Evolutionary conservation across 192 early-diverging fungal species (phyloP), one percentile per base, ranked within the genome.

Genomic region (Umbelopsis isabellina): DNA sequence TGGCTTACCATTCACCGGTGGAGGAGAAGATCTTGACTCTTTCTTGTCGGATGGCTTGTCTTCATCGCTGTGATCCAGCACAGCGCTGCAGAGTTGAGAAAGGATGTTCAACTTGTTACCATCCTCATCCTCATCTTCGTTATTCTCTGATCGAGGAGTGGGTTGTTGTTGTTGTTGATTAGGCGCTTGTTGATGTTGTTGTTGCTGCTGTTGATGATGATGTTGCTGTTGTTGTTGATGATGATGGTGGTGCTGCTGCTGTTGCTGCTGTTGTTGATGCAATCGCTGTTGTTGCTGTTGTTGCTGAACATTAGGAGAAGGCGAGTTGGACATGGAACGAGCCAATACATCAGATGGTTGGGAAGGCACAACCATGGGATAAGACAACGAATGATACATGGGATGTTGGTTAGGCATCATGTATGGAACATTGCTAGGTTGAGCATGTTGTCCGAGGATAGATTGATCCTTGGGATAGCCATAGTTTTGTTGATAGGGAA

Each of bases 41-140:
- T 61, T 61, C 55, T 61, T 61, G 27, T 61, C 55, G 16, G 25
- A 18, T n/a, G 55, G 55, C 33, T 61, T 61, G 33, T 61, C 55
- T 61, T 61, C 55, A 61, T 72, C 71, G 41, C 46, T 44, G n/a
- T 65, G 58, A 52, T 72, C 64, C 20, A 72, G 49, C 30, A 66
- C 71, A 51, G 44, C 71, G 27, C 64, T 72, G 65, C 71, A 72
- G 49, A 72, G 71, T 30, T 72, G 58, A 45, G 71, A 72, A 13
- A 72, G 58, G 27, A 72, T 66, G 65, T 72, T 72, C 44, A 72
- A 66, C 37, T 72, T 72, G 49, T 45, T 49, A 21, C 71, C 71
- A 45, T 72, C 65, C 18, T 72, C 65, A 49, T 72, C 71, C 3
- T 61, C 55, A 35, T 61, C 55, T 30, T 61, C 55, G 4, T 61